Evolutionary conservation across 192 early-diverging fungal genomes (phyloP).

Genomic region (Chytriomyces confervae): DNA sequence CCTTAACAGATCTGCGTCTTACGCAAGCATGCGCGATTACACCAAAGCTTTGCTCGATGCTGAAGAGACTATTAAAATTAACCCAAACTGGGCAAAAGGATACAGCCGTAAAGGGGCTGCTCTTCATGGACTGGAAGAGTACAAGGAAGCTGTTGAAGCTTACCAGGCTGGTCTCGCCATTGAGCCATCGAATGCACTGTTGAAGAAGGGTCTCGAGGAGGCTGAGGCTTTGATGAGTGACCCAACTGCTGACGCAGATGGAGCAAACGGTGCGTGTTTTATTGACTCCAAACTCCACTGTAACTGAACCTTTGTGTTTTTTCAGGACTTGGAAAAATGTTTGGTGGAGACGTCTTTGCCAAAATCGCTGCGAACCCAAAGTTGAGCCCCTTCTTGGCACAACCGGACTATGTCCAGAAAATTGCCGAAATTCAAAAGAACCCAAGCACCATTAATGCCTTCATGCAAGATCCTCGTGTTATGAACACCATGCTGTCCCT

Average conservation of each 20-base stretch:
- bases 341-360: conserved; percentile 74
- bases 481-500: conserved; percentile 75
- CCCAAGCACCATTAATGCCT: conserved; percentile 65
- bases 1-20: conserved; percentile 73
- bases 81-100: conserved; percentile 88
- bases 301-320: conserved; percentile 7
- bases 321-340: conserved; percentile 66
- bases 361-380: conserved; percentile 88
- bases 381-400: conserved; percentile 69
- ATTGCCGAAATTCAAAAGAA: conserved; percentile 78
- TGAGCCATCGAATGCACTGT: conserved; percentile 77
- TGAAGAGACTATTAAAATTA: conserved; percentile 82
- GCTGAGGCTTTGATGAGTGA: conserved; percentile 65
- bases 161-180: conserved; percentile 79
- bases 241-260: conserved; percentile 3
- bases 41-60: conserved; percentile 80
- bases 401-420: conserved; percentile 78
- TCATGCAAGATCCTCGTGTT: conserved; percentile 84
- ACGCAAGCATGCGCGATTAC: conserved; percentile 80
- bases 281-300: background rate
- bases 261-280: background rate
- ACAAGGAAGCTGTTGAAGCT: conserved; percentile 75
- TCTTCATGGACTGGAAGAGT: conserved; percentile 72
- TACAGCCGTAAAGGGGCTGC: conserved; percentile 91
- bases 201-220: conserved; percentile 80